Conservation (phyloP, 2,329 filamentous ascomycete species). For the Colletotrichum camelliae region DNA sequence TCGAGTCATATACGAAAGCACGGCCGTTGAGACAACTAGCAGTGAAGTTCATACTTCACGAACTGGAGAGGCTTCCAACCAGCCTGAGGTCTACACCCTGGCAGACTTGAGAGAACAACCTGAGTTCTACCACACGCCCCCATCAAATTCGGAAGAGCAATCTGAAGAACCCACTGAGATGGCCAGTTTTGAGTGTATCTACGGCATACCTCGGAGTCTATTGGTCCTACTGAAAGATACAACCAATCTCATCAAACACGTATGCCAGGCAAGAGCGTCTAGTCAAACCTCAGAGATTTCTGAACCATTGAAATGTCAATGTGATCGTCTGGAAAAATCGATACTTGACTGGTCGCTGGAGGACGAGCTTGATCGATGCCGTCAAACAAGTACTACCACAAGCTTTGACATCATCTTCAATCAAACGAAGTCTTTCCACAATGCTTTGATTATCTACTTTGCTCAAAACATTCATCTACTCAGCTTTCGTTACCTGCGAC, state of each 20-base stretch:
- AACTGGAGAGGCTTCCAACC: neutral
- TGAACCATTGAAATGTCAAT: neutral
- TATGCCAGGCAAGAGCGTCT: neutral
- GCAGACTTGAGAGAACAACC: too few species aligned
- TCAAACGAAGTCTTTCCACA: conserved; percentile 25
- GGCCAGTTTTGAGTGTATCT: conserved; percentile 21
- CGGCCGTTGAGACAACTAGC: neutral
- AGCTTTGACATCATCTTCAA: conserved; percentile 17
- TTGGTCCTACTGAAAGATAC: conserved; percentile 5
- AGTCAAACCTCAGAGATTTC: neutral
- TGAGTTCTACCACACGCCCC: neutral
- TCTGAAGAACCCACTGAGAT: neutral
- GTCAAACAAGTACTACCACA: neutral
- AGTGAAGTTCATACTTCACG: neutral
- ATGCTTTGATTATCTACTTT: conserved; percentile 31
- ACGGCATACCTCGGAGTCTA: conserved; percentile 23
- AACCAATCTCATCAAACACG: conserved; percentile 3
- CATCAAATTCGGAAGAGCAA: neutral
- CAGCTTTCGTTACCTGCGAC: conserved; percentile 22
- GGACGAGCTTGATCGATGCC: neutral
- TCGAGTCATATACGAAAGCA: conserved; percentile 28
- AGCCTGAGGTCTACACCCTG: neutral
- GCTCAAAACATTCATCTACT: conserved; percentile 24
- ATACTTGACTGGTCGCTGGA: conserved; percentile 20
- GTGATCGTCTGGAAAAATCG: conserved; percentile 3